Conservation (phyloP, 805 yeast genomes). For the Candida peoriensis region DNA sequence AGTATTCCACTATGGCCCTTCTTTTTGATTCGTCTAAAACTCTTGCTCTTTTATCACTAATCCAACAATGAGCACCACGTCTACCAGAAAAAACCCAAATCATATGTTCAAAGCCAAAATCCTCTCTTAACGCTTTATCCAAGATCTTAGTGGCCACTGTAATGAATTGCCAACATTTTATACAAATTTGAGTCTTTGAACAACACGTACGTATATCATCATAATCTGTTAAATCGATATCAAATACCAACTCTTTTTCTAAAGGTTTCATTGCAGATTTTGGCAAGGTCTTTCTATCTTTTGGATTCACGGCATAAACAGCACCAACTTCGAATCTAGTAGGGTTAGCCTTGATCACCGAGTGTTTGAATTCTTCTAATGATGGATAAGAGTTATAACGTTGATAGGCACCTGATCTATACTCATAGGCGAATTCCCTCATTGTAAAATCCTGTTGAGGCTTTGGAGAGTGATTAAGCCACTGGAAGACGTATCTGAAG, state of each 20-base stretch:
- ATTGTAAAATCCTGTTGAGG: constrained; percentile 74
- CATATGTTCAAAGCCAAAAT: constrained; percentile 82
- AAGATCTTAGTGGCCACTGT: constrained; percentile 76
- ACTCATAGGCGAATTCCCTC: constrained; percentile 92
- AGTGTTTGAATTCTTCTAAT: constrained; percentile 69
- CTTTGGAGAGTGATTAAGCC: constrained; percentile 84
- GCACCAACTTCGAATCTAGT: constrained; percentile 95
- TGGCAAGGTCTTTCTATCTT: constrained; percentile 70
- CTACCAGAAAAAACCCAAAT: constrained; percentile 98
- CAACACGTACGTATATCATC: constrained; percentile 94
- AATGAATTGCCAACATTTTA: constrained; percentile 90
- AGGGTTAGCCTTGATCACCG: constrained; percentile 71
- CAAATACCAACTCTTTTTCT: constrained; percentile 86
- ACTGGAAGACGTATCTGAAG: constrained; percentile 70
- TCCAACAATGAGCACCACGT: constrained; percentile 99
- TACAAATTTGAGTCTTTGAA: constrained; percentile 75
- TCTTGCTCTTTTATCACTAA: constrained; percentile 82
- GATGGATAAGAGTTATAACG: constrained; percentile 76
- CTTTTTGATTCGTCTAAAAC: constrained; percentile 66
- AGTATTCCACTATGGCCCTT: constrained; percentile 74
- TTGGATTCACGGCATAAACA: constrained; percentile 82
- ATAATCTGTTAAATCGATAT: constrained; percentile 97
- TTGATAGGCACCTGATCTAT: constrained; percentile 80
- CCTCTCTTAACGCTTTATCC: constrained; percentile 68
- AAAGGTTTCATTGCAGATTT: constrained; percentile 75